Conservation (phyloP, 1,284 basidiomycete species). For the Abortiporus biennis region DNA sequence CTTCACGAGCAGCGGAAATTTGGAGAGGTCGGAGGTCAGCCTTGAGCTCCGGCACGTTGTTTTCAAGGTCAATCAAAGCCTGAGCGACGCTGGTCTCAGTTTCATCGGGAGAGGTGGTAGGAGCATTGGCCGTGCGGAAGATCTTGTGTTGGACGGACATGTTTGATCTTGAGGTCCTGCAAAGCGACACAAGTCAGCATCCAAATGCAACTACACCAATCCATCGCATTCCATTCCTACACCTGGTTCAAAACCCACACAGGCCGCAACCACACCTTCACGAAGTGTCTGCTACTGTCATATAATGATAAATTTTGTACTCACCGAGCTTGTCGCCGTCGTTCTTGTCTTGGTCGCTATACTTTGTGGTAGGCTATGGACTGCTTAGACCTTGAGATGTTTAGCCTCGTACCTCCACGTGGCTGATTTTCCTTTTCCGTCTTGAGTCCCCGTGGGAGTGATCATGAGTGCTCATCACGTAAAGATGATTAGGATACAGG, state of each 20-base stretch:
- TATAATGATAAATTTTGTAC: constrained; percentile 24
- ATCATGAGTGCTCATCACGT: neutral
- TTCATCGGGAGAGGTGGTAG: constrained; percentile 85
- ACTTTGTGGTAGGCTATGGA: constrained; percentile 2
- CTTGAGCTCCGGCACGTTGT: constrained; percentile 98
- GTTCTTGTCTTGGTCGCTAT: constrained; percentile 27
- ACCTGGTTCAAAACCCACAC: constrained; percentile 14
- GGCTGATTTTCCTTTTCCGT: too few species aligned
- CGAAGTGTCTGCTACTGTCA: constrained; percentile 11
- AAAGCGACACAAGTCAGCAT: constrained; percentile 35
- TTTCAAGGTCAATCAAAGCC: constrained; percentile 96
- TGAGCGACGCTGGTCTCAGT: constrained; percentile 92
- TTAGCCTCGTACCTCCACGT: neutral
- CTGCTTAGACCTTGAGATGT: neutral
- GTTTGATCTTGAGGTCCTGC: constrained; percentile 33
- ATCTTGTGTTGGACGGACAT: constrained; percentile 87
- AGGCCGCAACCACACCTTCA: constrained; percentile 10
- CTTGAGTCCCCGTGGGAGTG: too few species aligned
- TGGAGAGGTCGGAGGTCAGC: constrained; percentile 91
- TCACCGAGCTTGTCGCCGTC: constrained; percentile 40
- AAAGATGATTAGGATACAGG: neutral
- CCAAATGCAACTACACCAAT: constrained; percentile 31
- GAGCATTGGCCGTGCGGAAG: constrained; percentile 93
- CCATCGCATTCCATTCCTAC: constrained; percentile 39
- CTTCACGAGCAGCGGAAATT: constrained; percentile 97